Conservation (phyloP, 495 filamentous ascomycete species). For the Penicillium canariense region DNA sequence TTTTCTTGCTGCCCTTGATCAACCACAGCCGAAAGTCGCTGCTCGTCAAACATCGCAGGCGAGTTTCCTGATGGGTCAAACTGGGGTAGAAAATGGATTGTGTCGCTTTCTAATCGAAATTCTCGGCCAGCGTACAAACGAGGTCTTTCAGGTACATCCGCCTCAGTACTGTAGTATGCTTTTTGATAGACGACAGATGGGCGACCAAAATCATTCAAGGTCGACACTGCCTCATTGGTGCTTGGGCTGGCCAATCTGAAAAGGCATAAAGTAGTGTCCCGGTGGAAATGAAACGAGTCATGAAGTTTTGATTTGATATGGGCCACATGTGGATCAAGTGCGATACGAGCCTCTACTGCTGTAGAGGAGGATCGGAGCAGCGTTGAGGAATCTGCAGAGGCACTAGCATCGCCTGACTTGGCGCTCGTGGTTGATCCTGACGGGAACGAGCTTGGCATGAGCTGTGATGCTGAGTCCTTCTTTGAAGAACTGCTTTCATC, state of each 20-base stretch:
- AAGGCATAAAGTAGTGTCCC: slow-evolving; percentile 20
- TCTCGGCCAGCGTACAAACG: slow-evolving; percentile 88
- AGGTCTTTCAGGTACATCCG: slow-evolving; percentile 74
- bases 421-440: slow-evolving; percentile 8
- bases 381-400: slow-evolving; percentile 17
- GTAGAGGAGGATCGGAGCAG: slow-evolving; percentile 25
- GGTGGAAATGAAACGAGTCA: slow-evolving; percentile 31
- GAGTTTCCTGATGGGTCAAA: slow-evolving; percentile 69
- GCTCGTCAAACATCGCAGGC: slow-evolving; percentile 54
- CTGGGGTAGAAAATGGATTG: slow-evolving; percentile 70
- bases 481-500: slow-evolving; percentile 44
- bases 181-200: slow-evolving; percentile 75
- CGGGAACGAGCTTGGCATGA: slow-evolving; percentile 11
- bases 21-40: slow-evolving; percentile 32
- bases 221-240: slow-evolving; percentile 28
- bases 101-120: slow-evolving; percentile 74
- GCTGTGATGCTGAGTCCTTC: slow-evolving; percentile 30
- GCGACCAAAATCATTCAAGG: slow-evolving; percentile 33
- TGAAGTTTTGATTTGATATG: slow-evolving; percentile 23
- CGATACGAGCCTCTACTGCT: slow-evolving; percentile 1
- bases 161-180: slow-evolving; percentile 82
- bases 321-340: slow-evolving; percentile 23
- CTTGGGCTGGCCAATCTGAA: slow-evolving; percentile 29
- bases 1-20: slow-evolving; percentile 53
- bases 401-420: slow-evolving; percentile 6